Percentiles rank a stretch among this genome's conserved stretches.
These are phyloP conservation scores for Discostella stelligera DNA, from an alignment of 352 stramenopile species.

Conservation along the genomic window DNA sequence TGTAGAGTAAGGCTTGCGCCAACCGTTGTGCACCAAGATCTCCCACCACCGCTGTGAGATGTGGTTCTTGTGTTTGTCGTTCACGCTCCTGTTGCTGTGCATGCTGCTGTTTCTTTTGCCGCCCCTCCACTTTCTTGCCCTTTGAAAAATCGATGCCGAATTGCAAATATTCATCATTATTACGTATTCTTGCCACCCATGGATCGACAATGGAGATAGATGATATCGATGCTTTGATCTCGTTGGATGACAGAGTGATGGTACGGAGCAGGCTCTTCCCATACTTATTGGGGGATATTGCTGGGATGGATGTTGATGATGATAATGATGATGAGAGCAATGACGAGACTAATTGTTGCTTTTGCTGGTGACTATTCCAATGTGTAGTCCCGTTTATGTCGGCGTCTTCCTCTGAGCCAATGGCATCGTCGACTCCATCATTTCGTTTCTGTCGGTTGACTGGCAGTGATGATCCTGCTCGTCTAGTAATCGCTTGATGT, in stretches of 20 bases:
- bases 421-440: not conserved
- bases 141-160: conserved; percentile 18
- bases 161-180: conserved; percentile 30
- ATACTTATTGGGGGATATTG: not conserved
- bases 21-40: conserved; percentile 38
- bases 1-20: conserved; percentile 35
- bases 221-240: not conserved
- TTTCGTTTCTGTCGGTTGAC: not conserved
- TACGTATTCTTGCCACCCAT: conserved; percentile 26
- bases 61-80: not conserved
- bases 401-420: too few relatives aligned
- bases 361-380: not conserved
- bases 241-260: not conserved
- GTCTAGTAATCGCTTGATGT: too few relatives aligned
- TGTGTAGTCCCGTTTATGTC: not conserved
- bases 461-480: not conserved
- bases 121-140: not conserved
- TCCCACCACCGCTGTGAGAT: conserved; percentile 13
- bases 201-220: conserved; percentile 14
- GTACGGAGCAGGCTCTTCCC: not conserved
- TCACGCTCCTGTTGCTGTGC: not conserved
- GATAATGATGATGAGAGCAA: not conserved
- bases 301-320: not conserved
- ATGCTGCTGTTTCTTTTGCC: too few relatives aligned
- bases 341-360: not conserved